Percentiles rank a stretch among this genome's conserved stretches.
Evolutionary conservation across 164 flowering plant genomes (phyloP).

Genomic region (Houttuynia cordata): DNA sequence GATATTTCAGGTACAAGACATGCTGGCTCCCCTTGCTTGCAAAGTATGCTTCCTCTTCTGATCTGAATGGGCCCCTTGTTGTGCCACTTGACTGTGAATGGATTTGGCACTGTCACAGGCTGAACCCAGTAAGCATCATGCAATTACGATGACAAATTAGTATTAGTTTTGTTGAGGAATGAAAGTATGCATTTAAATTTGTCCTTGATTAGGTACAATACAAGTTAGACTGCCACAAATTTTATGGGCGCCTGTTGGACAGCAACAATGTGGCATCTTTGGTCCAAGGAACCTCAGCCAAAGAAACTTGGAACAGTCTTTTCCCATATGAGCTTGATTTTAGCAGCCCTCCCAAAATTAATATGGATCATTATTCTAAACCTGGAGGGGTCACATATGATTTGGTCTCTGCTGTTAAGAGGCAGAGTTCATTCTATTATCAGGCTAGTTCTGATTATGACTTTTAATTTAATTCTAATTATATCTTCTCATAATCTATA

Average conservation of each 20-base stretch:
- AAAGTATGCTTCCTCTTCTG: conserved; percentile 38
- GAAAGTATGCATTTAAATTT: not conserved
- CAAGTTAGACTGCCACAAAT: conserved; percentile 64
- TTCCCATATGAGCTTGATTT: conserved; percentile 60
- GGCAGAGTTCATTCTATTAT: conserved; percentile 78
- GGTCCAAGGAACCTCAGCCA: conserved; percentile 30
- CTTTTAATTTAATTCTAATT: too few relatives aligned
- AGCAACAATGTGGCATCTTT: conserved; percentile 51
- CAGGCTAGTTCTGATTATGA: too few relatives aligned
- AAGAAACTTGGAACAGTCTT: conserved; percentile 55
- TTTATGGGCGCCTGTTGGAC: conserved; percentile 74
- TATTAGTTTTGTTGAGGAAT: not conserved
- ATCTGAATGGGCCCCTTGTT: conserved; percentile 55
- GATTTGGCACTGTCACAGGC: conserved; percentile 99
- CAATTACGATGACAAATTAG: not conserved
- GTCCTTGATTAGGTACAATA: conserved; percentile 39
- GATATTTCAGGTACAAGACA: conserved; percentile 73
- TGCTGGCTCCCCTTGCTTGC: conserved; percentile 95
- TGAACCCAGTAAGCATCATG: conserved; percentile 63
- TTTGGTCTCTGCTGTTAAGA: conserved; percentile 58
- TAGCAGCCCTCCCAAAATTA: conserved; percentile 11
- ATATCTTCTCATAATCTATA: too few relatives aligned
- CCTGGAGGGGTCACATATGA: conserved; percentile 53
- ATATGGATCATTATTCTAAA: conserved; percentile 10
- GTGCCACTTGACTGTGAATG: conserved; percentile 98